Evolutionary conservation across 305 asterid species (phyloP).

Genomic region (Petunia hybrid): DNA sequence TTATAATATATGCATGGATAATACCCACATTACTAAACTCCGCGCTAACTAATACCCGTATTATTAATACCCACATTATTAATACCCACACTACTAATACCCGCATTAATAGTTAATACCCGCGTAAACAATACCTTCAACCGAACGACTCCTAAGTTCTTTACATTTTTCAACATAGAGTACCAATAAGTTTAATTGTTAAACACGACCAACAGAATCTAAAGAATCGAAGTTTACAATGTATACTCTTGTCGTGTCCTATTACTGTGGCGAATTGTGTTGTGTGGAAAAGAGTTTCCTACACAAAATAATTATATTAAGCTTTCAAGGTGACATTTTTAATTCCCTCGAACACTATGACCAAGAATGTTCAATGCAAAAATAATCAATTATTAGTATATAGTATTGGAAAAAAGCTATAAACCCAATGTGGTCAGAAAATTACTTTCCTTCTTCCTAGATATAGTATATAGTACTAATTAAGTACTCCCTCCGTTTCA

Average conservation of each 20-base stretch:
- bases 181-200: background rate
- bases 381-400: conserved; percentile 26
- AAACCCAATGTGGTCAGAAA: conserved; percentile 48
- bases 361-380: conserved; percentile 55
- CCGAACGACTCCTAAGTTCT: background rate
- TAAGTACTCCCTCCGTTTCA: too few species aligned
- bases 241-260: conserved; percentile 37
- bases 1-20: too few species aligned
- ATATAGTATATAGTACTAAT: too few species aligned
- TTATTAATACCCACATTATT: too few species aligned
- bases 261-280: conserved; percentile 34
- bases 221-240: conserved; percentile 31
- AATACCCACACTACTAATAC: too few species aligned
- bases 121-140: too few species aligned
- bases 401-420: conserved; percentile 12
- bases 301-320: background rate
- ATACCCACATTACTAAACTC: too few species aligned
- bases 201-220: conserved; percentile 43
- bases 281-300: background rate
- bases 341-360: conserved; percentile 39
- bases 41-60: too few species aligned
- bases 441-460: conserved; percentile 31
- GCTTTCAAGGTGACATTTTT: conserved; percentile 20
- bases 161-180: conserved; percentile 13
- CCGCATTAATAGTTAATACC: too few species aligned